phyloP scores from a whole-genome alignment of 2,329 filamentous ascomycete genomes.

The Trichophyton rubrum region DNA sequence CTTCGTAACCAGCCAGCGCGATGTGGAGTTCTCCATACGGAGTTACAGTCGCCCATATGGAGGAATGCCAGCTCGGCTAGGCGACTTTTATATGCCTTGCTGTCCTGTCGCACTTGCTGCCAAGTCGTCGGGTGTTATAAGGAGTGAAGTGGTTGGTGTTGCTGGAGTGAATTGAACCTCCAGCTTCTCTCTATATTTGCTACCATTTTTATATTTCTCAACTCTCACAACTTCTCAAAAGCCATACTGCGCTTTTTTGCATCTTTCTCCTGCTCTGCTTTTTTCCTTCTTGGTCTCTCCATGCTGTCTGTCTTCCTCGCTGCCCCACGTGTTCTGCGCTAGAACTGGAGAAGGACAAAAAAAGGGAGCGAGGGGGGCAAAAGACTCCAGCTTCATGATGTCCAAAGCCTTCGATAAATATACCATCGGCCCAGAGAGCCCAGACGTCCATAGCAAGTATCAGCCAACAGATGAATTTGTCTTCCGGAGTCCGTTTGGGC shows the following conservation, averaged over 20 bases:
- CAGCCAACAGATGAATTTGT: constrained; percentile 10
- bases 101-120: background rate
- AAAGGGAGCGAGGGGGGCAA: background rate
- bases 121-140: background rate
- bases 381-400: background rate
- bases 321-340: background rate
- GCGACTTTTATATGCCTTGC: background rate
- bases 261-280: background rate
- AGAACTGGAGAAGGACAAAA: background rate
- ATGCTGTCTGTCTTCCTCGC: background rate
- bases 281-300: background rate
- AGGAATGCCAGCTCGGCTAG: background rate
- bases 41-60: background rate
- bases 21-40: background rate
- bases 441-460: constrained; percentile 9
- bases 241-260: no score
- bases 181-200: no score
- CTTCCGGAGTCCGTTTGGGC: constrained; percentile 9
- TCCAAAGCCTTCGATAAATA: background rate
- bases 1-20: background rate
- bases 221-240: background rate
- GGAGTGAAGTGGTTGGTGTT: background rate
- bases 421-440: constrained; percentile 4
- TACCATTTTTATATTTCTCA: background rate
- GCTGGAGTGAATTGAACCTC: background rate